A percentile compares a stretch with the other conserved stretches of the same genome.
Conservation (phyloP, 1,284 basidiomycete genomes). For the Tilletia caries region DNA sequence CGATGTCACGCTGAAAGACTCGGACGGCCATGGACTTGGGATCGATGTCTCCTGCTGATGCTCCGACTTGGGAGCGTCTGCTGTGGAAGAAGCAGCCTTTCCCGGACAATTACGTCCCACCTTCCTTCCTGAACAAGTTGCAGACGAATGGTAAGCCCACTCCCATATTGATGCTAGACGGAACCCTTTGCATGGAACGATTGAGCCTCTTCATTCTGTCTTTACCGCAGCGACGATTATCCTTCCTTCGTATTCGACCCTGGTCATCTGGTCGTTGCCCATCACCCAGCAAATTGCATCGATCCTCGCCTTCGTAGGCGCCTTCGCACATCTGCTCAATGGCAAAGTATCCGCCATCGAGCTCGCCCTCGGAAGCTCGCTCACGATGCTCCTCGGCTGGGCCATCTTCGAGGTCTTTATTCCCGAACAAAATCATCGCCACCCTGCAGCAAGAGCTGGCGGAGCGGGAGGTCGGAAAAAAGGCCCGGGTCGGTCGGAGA, state of each 20-base stretch:
- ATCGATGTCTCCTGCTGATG: neutral
- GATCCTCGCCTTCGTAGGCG: slow-evolving; percentile 32
- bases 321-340: slow-evolving; percentile 34
- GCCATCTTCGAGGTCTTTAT: slow-evolving; percentile 21
- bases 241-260: slow-evolving; percentile 65
- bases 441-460: neutral
- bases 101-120: slow-evolving; percentile 81
- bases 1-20: no score
- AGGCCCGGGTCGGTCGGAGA: neutral
- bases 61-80: slow-evolving; percentile 68
- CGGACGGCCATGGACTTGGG: no score
- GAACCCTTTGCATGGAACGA: neutral
- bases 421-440: neutral
- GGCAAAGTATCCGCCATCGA: slow-evolving; percentile 18
- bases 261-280: slow-evolving; percentile 62
- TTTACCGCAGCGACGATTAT: slow-evolving; percentile 31
- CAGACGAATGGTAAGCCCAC: slow-evolving; percentile 68
- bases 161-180: neutral
- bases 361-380: slow-evolving; percentile 17
- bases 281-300: slow-evolving; percentile 29
- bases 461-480: neutral
- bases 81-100: slow-evolving; percentile 76
- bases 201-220: neutral
- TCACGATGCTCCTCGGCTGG: neutral
- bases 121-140: slow-evolving; percentile 72